These are phyloP conservation scores for Populus davidiana DNA, from an alignment of 345 rosid species.

Conservation along the genomic window DNA sequence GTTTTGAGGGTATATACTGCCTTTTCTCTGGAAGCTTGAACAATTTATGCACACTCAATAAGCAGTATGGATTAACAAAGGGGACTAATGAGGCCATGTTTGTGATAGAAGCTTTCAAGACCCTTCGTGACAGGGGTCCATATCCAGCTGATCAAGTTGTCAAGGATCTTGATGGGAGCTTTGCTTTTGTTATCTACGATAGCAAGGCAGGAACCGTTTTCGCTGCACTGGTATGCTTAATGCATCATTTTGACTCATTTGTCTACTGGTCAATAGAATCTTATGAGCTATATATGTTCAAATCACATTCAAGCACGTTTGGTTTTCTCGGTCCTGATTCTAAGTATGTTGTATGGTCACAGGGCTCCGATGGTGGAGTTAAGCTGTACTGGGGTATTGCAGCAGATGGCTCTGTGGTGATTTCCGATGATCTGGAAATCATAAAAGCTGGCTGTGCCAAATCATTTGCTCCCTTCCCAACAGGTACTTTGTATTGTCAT, in stretches of 20 bases:
- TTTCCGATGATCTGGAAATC: constrained; percentile 45
- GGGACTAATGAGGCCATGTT: constrained; percentile 54
- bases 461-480: constrained; percentile 54
- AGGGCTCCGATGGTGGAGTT: constrained; percentile 37
- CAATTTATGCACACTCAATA: constrained; percentile 51
- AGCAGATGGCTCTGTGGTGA: constrained; percentile 46
- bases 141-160: constrained; percentile 82
- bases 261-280: not conserved
- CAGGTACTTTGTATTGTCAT: constrained; percentile 25
- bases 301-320: not conserved
- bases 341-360: not conserved
- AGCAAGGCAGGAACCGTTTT: constrained; percentile 44
- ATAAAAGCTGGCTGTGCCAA: constrained; percentile 56
- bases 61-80: constrained; percentile 57
- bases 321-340: not conserved
- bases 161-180: constrained; percentile 65
- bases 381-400: constrained; percentile 50
- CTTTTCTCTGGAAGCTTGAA: constrained; percentile 57
- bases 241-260: not conserved
- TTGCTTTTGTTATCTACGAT: constrained; percentile 60
- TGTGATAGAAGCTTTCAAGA: constrained; percentile 59
- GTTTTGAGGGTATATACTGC: constrained; percentile 56
- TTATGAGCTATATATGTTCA: not conserved
- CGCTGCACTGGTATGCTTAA: constrained; percentile 46
- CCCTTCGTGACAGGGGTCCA: constrained; percentile 68